Percentiles rank a stretch among this genome's conserved stretches.
Conservation (phyloP, 257 asterid genomes). For the Jacaranda copaia region DNA sequence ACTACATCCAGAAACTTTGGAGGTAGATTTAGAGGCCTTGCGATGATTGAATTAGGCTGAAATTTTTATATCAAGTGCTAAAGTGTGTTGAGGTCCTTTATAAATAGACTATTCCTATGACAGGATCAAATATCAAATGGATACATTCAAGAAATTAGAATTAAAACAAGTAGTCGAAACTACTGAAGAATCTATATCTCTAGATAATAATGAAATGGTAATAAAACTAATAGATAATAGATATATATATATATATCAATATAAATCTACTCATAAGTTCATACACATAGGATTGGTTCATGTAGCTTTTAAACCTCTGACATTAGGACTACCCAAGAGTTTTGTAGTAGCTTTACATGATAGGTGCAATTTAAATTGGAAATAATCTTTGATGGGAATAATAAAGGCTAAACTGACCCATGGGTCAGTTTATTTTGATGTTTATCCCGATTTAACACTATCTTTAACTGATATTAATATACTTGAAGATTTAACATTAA, state of each 20-base stretch:
- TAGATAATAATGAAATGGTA: neutral
- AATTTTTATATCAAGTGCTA: too few relatives aligned
- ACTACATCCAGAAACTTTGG: too few relatives aligned
- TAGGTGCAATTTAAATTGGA: slow-evolving; percentile 9
- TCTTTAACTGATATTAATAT: slow-evolving; percentile 17
- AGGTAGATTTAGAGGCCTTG: too few relatives aligned
- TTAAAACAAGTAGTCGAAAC: slow-evolving; percentile 19
- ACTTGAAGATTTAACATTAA: slow-evolving; percentile 5
- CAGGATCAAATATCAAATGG: too few relatives aligned
- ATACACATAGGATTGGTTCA: neutral
- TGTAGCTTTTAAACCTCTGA: slow-evolving; percentile 15
- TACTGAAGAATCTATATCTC: neutral
- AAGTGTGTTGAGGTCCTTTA: too few relatives aligned
- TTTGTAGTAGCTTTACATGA: slow-evolving; percentile 10
- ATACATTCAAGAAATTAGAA: too few relatives aligned
- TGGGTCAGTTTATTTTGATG: slow-evolving; percentile 12
- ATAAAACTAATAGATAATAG: neutral
- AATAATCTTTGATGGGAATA: slow-evolving; percentile 13
- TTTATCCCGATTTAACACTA: neutral
- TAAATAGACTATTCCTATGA: too few relatives aligned
- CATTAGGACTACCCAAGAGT: slow-evolving; percentile 15
- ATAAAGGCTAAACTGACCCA: neutral
- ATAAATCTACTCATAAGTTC: neutral
- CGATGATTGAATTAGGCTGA: too few relatives aligned
- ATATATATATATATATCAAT: neutral